Conservation (phyloP, 192 early-diverging fungal species). For the Podila horticola region DNA sequence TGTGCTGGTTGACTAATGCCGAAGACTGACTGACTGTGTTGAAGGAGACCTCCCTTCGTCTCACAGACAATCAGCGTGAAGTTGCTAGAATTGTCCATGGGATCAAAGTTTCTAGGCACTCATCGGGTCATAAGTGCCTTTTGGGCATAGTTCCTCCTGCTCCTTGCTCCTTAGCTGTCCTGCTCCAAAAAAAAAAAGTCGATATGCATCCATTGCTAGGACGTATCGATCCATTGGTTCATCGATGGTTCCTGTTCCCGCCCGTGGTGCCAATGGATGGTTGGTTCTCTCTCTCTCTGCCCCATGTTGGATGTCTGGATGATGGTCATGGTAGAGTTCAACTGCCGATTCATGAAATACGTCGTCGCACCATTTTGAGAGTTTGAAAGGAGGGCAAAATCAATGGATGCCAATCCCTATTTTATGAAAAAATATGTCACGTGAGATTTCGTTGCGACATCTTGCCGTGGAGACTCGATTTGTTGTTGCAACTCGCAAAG, state of each 20-base stretch:
- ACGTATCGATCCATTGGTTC: neutral
- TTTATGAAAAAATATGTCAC: too few species aligned
- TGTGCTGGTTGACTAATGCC: too few species aligned
- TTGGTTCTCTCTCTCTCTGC: neutral
- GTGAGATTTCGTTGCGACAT: too few species aligned
- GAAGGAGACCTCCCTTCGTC: too few species aligned
- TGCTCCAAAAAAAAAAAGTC: too few species aligned
- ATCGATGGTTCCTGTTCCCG: neutral
- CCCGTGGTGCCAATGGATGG: neutral
- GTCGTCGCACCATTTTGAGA: constrained; percentile 6
- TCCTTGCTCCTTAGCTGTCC: neutral
- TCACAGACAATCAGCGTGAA: neutral
- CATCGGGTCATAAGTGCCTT: too few species aligned
- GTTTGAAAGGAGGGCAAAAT: constrained; percentile 8
- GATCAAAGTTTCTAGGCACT: constrained; percentile 2
- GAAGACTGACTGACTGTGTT: too few species aligned
- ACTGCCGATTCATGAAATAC: neutral
- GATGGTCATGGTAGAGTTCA: neutral
- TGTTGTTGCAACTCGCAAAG: too few species aligned
- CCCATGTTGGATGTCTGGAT: neutral
- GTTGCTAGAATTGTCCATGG: neutral
- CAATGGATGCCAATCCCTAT: neutral
- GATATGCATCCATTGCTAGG: neutral
- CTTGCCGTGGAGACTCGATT: too few species aligned
- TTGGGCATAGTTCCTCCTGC: neutral